These are phyloP conservation scores for Incumbomyces delicatus DNA, from an alignment of 2,329 filamentous ascomycete genomes.

Conservation along the genomic window DNA sequence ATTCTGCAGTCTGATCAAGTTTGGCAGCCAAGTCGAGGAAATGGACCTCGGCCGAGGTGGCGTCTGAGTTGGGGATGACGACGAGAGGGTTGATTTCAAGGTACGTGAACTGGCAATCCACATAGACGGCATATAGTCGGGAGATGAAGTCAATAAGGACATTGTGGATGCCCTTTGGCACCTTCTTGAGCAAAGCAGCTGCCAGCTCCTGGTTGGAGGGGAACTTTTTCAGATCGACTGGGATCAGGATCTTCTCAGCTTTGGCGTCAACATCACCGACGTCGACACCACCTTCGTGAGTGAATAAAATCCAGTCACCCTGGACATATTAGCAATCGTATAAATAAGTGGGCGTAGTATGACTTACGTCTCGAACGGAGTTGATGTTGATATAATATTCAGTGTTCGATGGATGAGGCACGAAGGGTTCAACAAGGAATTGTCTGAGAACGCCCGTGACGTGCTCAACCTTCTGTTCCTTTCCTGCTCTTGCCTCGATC, in stretches of 20 bases:
- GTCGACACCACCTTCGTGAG: constrained; percentile 98
- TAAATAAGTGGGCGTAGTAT: neutral
- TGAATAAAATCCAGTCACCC: constrained; percentile 99
- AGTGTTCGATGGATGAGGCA: constrained; percentile 86
- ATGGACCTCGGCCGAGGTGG: constrained; percentile 86
- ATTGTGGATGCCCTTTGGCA: constrained; percentile 91
- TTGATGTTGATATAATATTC: constrained; percentile 99
- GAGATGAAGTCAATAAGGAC: constrained; percentile 99
- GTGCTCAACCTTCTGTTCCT: constrained; percentile 86
- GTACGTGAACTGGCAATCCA: constrained; percentile 99
- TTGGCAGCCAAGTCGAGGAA: constrained; percentile 98
- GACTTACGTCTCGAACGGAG: constrained; percentile 95
- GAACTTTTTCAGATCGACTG: constrained; percentile 88
- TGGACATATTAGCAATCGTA: constrained; percentile 31
- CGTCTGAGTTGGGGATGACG: constrained; percentile 87
- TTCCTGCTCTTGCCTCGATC: constrained; percentile 86
- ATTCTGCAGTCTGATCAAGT: constrained; percentile 97
- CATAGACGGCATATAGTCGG: constrained; percentile 94
- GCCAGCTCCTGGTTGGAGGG: constrained; percentile 95
- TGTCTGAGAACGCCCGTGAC: constrained; percentile 79
- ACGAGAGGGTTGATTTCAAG: constrained; percentile 99
- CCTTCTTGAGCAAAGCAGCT: constrained; percentile 73
- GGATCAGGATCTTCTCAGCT: constrained; percentile 96
- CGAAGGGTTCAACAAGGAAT: constrained; percentile 97
- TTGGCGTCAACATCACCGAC: constrained; percentile 98